phyloP scores from a whole-genome alignment of 805 yeast genomes.

The Hanseniaspora jakobsenii region DNA sequence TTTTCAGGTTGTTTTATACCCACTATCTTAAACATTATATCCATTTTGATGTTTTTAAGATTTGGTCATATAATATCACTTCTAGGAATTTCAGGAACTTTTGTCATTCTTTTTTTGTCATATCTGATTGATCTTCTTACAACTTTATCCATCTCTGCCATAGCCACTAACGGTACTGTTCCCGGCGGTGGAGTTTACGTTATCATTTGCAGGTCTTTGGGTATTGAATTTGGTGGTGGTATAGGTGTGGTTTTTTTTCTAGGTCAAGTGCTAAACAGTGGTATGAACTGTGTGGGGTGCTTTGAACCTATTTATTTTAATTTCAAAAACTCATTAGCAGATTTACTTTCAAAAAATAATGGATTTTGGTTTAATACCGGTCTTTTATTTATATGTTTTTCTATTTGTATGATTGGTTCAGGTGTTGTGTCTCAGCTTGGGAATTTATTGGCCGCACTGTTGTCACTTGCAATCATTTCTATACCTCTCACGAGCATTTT shows the following conservation, averaged over 20 bases:
- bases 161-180: conserved; percentile 94
- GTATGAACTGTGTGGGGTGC: conserved; percentile 90
- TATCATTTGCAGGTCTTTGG: conserved; percentile 88
- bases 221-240: conserved; percentile 97
- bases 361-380: conserved; percentile 67
- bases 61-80: conserved; percentile 94
- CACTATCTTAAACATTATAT: conserved; percentile 79
- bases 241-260: conserved; percentile 88
- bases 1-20: conserved; percentile 88
- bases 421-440: conserved; percentile 77
- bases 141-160: conserved; percentile 82
- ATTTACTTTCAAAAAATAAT: conserved; percentile 18
- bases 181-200: conserved; percentile 98
- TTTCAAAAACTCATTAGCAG: conserved; percentile 39
- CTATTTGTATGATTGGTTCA: conserved; percentile 70
- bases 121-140: conserved; percentile 75
- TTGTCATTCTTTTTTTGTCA: conserved; percentile 54
- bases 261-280: conserved; percentile 86
- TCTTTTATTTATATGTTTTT: conserved; percentile 57
- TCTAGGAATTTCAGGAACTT: conserved; percentile 74
- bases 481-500: conserved; percentile 68
- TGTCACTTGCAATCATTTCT: conserved; percentile 61
- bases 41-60: conserved; percentile 87
- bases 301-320: conserved; percentile 79
- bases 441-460: conserved; percentile 51